Evolutionary conservation across 2,329 filamentous ascomycete genomes (phyloP), one percentile per base, ranked within the genome.

Genomic region (Boeremia lycopersici): DNA sequence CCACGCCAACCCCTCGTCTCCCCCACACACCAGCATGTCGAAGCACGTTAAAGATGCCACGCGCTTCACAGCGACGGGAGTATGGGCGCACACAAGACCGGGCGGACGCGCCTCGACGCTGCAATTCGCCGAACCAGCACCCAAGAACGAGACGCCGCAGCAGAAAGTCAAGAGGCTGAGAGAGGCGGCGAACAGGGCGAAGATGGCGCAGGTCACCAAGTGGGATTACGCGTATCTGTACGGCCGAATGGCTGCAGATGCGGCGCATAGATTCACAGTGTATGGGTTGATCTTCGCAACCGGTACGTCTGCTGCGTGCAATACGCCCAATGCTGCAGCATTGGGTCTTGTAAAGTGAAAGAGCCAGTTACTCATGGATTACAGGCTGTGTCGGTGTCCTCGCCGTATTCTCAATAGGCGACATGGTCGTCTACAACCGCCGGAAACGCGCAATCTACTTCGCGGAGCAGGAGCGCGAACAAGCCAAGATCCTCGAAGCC

Each of bases 41-140:
- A 87, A 89, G 72, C 90, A 86, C 77, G 87, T 89, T 73, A 85
- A 85, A 67, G 90, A 93, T 74, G 90, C 90, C 63, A 95, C 90
- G 68, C 87, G 89, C 71, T 95, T 90, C 76, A 90, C 87, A 13
- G 79, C 86, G 25, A 89, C 86, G 15, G 85, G 82, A 57, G 86
- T 86, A 31, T 89, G 91, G 77, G 89, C 89, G 65, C 82, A 83
- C 61, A 85, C 86, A 63, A 89, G 89, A 72, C 75, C 81, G 36
- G 74, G 73, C 50, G 73, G 77, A 26, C 67, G 74, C 48, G 69
- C 73, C 34, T 74, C 77, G 29, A 73, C 71, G 34, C 74, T 79
- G 57, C 69, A 71, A 52, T 73, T 74, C 55, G 68, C 72, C 17
- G 69, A 74, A 41, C 71, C 76, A 40, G 75, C 78, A 48, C 76